These are phyloP conservation scores for Gonapodya prolifera DNA, from an alignment of 192 early-diverging fungal genomes.

Conservation along the genomic window DNA sequence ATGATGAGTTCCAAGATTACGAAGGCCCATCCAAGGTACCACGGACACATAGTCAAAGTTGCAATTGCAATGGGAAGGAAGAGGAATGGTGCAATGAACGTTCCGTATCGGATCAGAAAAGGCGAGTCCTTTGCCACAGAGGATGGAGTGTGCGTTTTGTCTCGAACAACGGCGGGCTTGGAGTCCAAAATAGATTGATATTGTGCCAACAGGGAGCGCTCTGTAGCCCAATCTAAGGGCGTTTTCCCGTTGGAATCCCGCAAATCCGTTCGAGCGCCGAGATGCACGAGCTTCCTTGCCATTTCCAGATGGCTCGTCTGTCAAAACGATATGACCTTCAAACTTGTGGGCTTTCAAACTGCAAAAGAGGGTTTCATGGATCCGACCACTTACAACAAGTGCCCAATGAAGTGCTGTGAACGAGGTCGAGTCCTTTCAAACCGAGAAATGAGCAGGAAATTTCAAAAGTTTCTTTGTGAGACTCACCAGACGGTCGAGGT, in stretches of 20 bases:
- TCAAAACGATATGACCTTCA: slow-evolving; percentile 2
- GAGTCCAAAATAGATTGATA: slow-evolving; percentile 19
- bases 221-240: slow-evolving; percentile 67
- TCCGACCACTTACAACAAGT: slow-evolving; percentile 23
- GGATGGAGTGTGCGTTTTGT: slow-evolving; percentile 6
- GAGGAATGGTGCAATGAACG: slow-evolving; percentile 53
- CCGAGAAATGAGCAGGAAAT: slow-evolving; percentile 51
- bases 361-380: background rate
- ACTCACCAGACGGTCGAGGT: slow-evolving; percentile 24
- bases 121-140: background rate
- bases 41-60: slow-evolving; percentile 47
- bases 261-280: slow-evolving; percentile 50
- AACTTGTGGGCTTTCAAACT: background rate
- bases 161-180: slow-evolving; percentile 13
- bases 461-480: background rate
- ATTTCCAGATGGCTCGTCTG: slow-evolving; percentile 29
- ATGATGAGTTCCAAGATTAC: slow-evolving; percentile 30
- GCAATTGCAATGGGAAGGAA: slow-evolving; percentile 41
- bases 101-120: background rate
- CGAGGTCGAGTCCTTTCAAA: slow-evolving; percentile 52
- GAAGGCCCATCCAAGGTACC: slow-evolving; percentile 65
- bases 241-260: slow-evolving; percentile 67
- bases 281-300: slow-evolving; percentile 53
- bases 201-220: slow-evolving; percentile 31
- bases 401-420: slow-evolving; percentile 89